phyloP scores from a whole-genome alignment of 202 grass and related monocot species.

The Bolboschoenoplectus hybrid region DNA sequence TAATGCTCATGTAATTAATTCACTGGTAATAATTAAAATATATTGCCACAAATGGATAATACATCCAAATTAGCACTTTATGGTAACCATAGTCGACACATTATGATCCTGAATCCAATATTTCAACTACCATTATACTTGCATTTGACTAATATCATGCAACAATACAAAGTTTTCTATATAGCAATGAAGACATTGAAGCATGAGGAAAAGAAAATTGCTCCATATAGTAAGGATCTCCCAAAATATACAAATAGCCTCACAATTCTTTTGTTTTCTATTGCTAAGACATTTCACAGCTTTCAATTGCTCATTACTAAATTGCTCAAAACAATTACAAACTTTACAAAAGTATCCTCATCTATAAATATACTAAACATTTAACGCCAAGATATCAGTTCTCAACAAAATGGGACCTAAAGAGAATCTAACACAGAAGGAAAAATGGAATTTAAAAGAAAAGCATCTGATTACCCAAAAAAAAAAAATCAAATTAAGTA shows the following conservation, averaged over 20 bases:
- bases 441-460: slow-evolving; percentile 21
- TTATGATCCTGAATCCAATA: background rate
- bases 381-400: slow-evolving; percentile 6
- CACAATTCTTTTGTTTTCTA: slow-evolving; percentile 23
- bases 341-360: slow-evolving; percentile 49
- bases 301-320: slow-evolving; percentile 40
- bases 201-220: slow-evolving; percentile 12
- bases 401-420: slow-evolving; percentile 30
- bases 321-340: slow-evolving; percentile 62
- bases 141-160: background rate
- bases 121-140: background rate
- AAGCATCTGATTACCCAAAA: slow-evolving; percentile 7
- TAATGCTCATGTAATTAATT: background rate
- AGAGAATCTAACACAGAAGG: slow-evolving; percentile 26
- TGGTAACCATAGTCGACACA: no score
- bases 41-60: background rate
- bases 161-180: background rate
- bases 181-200: background rate
- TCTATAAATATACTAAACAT: slow-evolving; percentile 16
- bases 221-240: background rate
- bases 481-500: slow-evolving; percentile 5
- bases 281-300: slow-evolving; percentile 44
- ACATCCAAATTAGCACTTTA: no score
- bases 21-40: background rate
- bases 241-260: slow-evolving; percentile 40